Evolutionary conservation across 257 asterid species (phyloP), one percentile per base, ranked within the genome.

Genomic region (Coffea canephora): DNA sequence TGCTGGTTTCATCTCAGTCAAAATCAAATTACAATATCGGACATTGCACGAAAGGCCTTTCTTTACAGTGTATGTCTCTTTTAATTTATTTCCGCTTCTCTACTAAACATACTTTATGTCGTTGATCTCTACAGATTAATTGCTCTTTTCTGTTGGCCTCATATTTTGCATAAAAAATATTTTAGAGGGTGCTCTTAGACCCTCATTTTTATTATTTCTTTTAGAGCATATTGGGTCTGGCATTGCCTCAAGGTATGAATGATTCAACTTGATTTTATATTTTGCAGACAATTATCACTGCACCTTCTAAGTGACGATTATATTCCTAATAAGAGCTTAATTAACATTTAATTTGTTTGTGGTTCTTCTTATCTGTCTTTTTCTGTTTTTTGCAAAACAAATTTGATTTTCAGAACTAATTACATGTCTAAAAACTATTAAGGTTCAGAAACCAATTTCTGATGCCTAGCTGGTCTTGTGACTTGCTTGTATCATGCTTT

Each of bases 21-120:
- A 85, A 89, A 91, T 86, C 97, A 96, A 83, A 91, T 94, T 81
- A 96, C 98, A 80, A 91, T 96, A 84, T 87, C 99, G 68, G 99
- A 96, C 87, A 90, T 96, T 78, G 99, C 99, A 73, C 87, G 99
- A 85, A 96, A 94, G 88, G 99, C 98, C 76, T 96, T 96, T 86
- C 98, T 96, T 79, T 94, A 91, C 90, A 96, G 99, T 82, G 99
- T 96, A 90, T 50, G 97, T 74, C 76, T 77, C 66, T 80, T 76
- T 83, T 66, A 76, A 57, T 61, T 76, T 76, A 50, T 43, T 77
- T 16, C 57, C n/a, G 15, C 43, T 57, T 76, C 18, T 10, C 36
- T 14, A 19, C 8, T 27, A 12, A 12, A 66, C 48, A 14, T 43
- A 46, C 23, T 43, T 81, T 81, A 31, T 21, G 18, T 41, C 18